Percentiles rank a stretch among this genome's conserved stretches.
These are phyloP conservation scores for Rusavskia elegans DNA, from an alignment of 495 filamentous ascomycete species.

Conservation along the genomic window DNA sequence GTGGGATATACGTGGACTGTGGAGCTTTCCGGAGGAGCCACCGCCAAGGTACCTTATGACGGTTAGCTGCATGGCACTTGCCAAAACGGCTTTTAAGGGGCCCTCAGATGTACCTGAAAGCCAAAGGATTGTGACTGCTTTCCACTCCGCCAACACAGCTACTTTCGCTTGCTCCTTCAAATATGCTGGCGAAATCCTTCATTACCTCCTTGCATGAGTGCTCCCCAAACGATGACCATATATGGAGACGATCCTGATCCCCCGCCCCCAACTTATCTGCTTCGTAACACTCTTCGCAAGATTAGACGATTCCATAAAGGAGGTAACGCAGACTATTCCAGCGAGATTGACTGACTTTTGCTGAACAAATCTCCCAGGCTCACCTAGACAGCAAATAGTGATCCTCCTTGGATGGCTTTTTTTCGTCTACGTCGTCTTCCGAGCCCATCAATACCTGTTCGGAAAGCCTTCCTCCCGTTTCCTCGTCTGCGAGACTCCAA, in stretches of 20 bases:
- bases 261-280: slow-evolving; percentile 7
- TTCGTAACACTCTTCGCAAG: not conserved
- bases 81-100: too few species aligned
- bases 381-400: slow-evolving; percentile 5
- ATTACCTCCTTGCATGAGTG: not conserved
- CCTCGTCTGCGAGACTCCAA: slow-evolving; percentile 1
- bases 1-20: too few species aligned
- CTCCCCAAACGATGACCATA: not conserved
- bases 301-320: slow-evolving; percentile 2
- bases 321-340: not conserved
- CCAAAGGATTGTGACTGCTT: too few species aligned
- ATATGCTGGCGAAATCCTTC: not conserved
- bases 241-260: slow-evolving; percentile 1
- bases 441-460: not conserved
- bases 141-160: not conserved
- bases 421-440: not conserved
- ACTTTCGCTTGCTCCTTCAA: not conserved
- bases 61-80: too few species aligned
- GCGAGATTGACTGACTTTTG: not conserved
- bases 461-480: not conserved
- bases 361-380: not conserved
- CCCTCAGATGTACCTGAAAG: too few species aligned
- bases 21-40: too few species aligned
- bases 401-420: slow-evolving; percentile 4
- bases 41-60: too few species aligned